Evolutionary conservation across 805 yeast species (phyloP).

Genomic region (Zygosaccharomyces bisporus): DNA sequence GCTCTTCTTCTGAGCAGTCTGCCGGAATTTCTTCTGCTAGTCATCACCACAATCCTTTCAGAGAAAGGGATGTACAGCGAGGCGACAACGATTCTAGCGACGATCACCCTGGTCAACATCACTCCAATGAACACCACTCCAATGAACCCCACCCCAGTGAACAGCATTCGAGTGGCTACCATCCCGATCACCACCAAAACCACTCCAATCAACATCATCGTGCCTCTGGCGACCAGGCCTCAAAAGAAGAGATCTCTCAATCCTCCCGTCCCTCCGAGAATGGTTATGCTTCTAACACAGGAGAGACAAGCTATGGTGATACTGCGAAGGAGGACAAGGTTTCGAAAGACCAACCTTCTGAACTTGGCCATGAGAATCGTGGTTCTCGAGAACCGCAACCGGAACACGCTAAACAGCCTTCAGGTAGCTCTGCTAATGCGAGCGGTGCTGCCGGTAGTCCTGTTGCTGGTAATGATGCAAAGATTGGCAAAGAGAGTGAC

Average conservation of each 20-base stretch:
- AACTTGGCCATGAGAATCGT: not conserved
- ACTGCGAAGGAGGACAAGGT: no score
- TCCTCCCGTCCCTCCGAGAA: no score
- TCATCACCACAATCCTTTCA: not conserved
- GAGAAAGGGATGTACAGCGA: not conserved
- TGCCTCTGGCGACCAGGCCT: no score
- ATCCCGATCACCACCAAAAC: not conserved
- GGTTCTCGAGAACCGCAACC: not conserved
- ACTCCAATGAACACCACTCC: not conserved
- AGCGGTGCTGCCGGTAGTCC: not conserved
- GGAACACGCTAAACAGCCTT: not conserved
- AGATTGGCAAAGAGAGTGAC: not conserved
- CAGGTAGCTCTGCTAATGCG: not conserved
- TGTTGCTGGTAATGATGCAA: not conserved
- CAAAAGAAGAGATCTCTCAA: not conserved
- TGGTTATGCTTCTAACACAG: no score
- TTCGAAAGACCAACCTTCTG: not conserved
- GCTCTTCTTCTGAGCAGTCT: constrained; percentile 1
- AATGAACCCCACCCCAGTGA: not conserved
- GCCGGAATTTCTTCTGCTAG: not conserved
- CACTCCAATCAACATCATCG: not conserved
- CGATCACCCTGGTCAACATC: not conserved
- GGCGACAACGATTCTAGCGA: not conserved
- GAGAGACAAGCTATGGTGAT: no score
- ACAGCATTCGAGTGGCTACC: not conserved